Percentiles rank a stretch among this genome's conserved stretches.
Evolutionary conservation across 345 rosid species (phyloP).

Genomic region (Rhodomyrtus tomentosa): DNA sequence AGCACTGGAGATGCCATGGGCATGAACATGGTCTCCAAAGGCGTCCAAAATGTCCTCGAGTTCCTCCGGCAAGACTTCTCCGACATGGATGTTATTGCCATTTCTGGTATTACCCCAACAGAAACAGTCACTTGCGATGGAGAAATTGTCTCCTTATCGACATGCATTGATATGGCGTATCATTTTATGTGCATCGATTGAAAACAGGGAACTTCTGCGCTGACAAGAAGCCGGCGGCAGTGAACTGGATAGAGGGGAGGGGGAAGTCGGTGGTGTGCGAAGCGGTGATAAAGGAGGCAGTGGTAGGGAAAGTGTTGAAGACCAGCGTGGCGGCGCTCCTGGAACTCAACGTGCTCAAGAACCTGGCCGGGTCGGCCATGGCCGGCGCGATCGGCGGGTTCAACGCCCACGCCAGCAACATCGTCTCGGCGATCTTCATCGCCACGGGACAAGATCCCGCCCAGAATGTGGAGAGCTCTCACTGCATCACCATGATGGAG

Average conservation of each 20-base stretch:
- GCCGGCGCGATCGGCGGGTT: constrained; percentile 39
- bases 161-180: not conserved
- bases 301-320: constrained; percentile 25
- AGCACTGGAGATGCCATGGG: not conserved
- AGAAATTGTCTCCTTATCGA: not conserved
- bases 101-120: not conserved
- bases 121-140: not conserved
- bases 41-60: not conserved
- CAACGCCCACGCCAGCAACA: constrained; percentile 37
- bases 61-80: not conserved
- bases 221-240: constrained; percentile 32
- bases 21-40: not conserved
- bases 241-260: constrained; percentile 46
- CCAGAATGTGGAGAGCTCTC: constrained; percentile 42
- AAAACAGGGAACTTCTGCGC: constrained; percentile 36
- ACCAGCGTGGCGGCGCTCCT: constrained; percentile 24
- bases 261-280: constrained; percentile 48
- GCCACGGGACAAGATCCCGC: constrained; percentile 55
- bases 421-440: constrained; percentile 33
- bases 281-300: constrained; percentile 28
- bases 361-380: constrained; percentile 35
- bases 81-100: not conserved
- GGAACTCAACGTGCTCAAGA: constrained; percentile 42
- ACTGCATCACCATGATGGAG: constrained; percentile 51
- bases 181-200: not conserved